Base-by-base conservation (phyloP, 768 basidiomycete species). In the Mycena amicta region DNA sequence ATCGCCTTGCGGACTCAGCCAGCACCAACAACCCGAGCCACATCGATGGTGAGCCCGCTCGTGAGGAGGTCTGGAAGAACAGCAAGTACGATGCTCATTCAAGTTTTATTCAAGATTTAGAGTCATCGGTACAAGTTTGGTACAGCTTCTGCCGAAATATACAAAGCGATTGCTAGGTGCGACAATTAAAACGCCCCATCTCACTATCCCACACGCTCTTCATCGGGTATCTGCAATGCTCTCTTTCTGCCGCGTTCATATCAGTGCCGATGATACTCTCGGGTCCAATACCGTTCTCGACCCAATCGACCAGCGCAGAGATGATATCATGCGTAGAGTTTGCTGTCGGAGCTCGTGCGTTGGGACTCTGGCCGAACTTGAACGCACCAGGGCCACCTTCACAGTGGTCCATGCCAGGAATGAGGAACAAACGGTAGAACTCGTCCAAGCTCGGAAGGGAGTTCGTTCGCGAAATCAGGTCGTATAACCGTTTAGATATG, bases 331-430 rank as follows among this genome's bases (percentile, higher is more conserved):
- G 49, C 12, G 47, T 41, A 30, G 52, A 59, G 15, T 20, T 4
- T 18, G 46, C 53, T n/a, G 20, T 22, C 12, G 50, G 5, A 12
- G 45, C 16, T 5, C 18, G n/a, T 11, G 45, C 31, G 3, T 27
- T 29, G 5, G 43, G 37, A 3, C 29, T 25, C 27, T 64, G 65
- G 16, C 65, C 65, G 20, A 66, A 56, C 13, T 51, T 49, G 49
- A 49, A 61, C 1, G 62, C 62, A 1, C 63, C 65, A 3, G 50
- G 50, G 5, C 66, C 66, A 45, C 37, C 57, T 2, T 23, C 22
- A 45, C 68, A 69, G 53, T 69, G 68, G 45, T 57, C 53, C 68
- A 69, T 69, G 18, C 68, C 68, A 3, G 68, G 66, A 20, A 64
- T 57, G 33, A 65, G 55, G 66, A 69, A 69, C 5, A 69, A 55